A percentile compares a stretch with the other conserved stretches of the same genome.
Conservation (phyloP, 257 asterid genomes). For the Solanum rostratum region DNA sequence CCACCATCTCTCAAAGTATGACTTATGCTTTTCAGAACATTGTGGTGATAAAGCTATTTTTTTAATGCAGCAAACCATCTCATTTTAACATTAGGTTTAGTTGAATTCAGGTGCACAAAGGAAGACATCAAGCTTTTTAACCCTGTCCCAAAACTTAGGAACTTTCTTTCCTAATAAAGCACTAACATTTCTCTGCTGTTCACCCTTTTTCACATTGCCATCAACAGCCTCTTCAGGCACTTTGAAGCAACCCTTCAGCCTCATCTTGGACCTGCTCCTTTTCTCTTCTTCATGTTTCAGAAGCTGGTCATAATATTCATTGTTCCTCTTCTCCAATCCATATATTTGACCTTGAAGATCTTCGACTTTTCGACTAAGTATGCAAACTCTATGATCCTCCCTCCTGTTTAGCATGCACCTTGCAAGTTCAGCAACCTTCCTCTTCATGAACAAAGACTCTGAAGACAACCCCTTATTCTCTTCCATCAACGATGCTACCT, state of each 20-base stretch:
- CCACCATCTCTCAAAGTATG: neutral
- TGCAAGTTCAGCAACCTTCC: slow-evolving; percentile 88
- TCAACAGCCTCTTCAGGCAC: slow-evolving; percentile 8
- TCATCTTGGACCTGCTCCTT: slow-evolving; percentile 13
- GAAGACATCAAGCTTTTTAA: slow-evolving; percentile 61
- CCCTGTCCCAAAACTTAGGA: slow-evolving; percentile 52
- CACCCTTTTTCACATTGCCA: slow-evolving; percentile 16
- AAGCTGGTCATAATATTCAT: slow-evolving; percentile 61
- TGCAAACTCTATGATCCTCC: slow-evolving; percentile 71
- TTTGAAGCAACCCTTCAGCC: slow-evolving; percentile 39
- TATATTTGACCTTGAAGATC: slow-evolving; percentile 83
- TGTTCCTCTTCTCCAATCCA: slow-evolving; percentile 75
- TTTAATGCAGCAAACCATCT: neutral
- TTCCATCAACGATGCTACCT: slow-evolving; percentile 51
- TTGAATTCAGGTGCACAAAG: slow-evolving; percentile 37
- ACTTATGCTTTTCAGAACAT: neutral
- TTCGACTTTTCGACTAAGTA: slow-evolving; percentile 76
- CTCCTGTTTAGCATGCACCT: slow-evolving; percentile 65
- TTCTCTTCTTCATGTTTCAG: slow-evolving; percentile 35
- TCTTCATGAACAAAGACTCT: slow-evolving; percentile 63
- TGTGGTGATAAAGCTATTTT: neutral
- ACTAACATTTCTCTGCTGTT: neutral
- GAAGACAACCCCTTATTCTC: slow-evolving; percentile 76
- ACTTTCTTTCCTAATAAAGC: slow-evolving; percentile 1
- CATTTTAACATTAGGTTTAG: slow-evolving; percentile 16